phyloP scores from a whole-genome alignment of 179 eudicot genomes.

The Silene coronaria region DNA sequence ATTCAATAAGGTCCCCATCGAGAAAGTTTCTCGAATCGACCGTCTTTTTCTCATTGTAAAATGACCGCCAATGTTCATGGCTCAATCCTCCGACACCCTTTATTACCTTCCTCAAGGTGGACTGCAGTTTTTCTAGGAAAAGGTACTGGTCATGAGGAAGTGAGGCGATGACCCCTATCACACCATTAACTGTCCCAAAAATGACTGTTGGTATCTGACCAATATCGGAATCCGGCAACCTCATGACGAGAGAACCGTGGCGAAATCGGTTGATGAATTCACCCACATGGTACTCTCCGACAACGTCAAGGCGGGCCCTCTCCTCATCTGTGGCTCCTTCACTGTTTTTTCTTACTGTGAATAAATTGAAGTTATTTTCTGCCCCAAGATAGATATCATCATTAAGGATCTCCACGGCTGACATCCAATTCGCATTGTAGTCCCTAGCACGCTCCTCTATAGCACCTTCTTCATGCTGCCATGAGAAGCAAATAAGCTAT shows the following conservation, averaged over 20 bases:
- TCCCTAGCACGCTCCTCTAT: constrained; percentile 99
- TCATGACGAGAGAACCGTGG: constrained; percentile 96
- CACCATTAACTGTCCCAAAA: constrained; percentile 91
- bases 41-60: constrained; percentile 87
- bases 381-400: constrained; percentile 89
- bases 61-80: constrained; percentile 97
- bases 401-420: constrained; percentile 93
- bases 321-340: constrained; percentile 98
- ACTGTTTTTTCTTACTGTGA: constrained; percentile 86
- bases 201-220: constrained; percentile 92
- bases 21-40: constrained; percentile 77
- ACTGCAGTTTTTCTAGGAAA: constrained; percentile 81
- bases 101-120: constrained; percentile 70
- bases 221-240: constrained; percentile 83
- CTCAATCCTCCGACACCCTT: constrained; percentile 96
- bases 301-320: constrained; percentile 96
- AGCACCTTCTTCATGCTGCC: constrained; percentile 98
- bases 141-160: constrained; percentile 78
- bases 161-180: constrained; percentile 88
- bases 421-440: constrained; percentile 98
- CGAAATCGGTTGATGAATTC: constrained; percentile 87
- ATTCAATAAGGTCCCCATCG: constrained; percentile 93
- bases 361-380: constrained; percentile 83
- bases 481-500: constrained; percentile 5
- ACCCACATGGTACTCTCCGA: constrained; percentile 94